phyloP scores from a whole-genome alignment of 2,329 filamentous ascomycete species.

The Botrytis pseudocinerea region DNA sequence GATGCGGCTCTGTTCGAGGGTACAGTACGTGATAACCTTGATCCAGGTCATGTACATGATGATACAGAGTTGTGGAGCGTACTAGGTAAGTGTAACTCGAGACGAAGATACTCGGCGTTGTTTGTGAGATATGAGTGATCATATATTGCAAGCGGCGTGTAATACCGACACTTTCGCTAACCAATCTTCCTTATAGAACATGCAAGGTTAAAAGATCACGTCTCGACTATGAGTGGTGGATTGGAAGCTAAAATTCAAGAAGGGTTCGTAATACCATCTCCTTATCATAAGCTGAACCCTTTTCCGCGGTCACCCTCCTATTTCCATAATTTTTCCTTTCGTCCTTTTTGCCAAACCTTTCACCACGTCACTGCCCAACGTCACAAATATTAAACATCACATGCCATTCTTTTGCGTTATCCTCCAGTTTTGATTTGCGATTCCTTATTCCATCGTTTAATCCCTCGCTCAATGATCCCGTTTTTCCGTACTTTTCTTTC shows the following conservation, averaged over 20 bases:
- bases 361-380: constrained; percentile 27
- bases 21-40: constrained; percentile 89
- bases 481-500: background rate
- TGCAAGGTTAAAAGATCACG: constrained; percentile 87
- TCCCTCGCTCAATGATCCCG: background rate
- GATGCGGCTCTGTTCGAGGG: constrained; percentile 96
- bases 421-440: constrained; percentile 7
- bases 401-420: constrained; percentile 19
- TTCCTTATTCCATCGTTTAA: constrained; percentile 14
- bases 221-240: constrained; percentile 81
- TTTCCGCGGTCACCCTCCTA: constrained; percentile 3
- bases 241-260: constrained; percentile 90
- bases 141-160: constrained; percentile 35
- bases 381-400: constrained; percentile 18
- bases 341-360: constrained; percentile 22
- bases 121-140: constrained; percentile 36
- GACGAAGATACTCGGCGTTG: constrained; percentile 25
- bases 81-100: constrained; percentile 63
- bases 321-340: constrained; percentile 19
- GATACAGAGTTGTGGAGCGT: constrained; percentile 98
- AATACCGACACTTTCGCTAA: constrained; percentile 42
- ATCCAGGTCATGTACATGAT: constrained; percentile 91
- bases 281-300: constrained; percentile 23
- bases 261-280: constrained; percentile 64
- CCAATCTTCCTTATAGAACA: constrained; percentile 63